phyloP scores from a whole-genome alignment of 192 early-diverging fungal species.

The Linnemannia schmuckeri region DNA sequence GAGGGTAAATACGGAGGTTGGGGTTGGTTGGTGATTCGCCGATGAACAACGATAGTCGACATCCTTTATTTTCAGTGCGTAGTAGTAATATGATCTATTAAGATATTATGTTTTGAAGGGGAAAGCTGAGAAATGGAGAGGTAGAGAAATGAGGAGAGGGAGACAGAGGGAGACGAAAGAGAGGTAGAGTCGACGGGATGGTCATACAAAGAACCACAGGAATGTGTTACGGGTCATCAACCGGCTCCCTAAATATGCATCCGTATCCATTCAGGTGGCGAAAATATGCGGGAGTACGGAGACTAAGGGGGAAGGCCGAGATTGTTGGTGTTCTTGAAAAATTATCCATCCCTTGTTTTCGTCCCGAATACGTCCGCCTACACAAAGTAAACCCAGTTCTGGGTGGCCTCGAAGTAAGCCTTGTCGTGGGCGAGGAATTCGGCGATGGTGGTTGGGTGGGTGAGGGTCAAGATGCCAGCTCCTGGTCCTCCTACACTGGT shows the following conservation, averaged over 20 bases:
- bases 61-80: background rate
- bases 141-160: background rate
- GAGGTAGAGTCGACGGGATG: background rate
- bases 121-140: background rate
- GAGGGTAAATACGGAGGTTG: background rate
- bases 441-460: slow-evolving; percentile 20
- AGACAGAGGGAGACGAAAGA: background rate
- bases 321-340: background rate
- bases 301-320: background rate
- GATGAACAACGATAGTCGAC: background rate
- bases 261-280: no score
- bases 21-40: background rate
- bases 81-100: background rate
- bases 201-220: background rate
- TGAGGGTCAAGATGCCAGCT: slow-evolving; percentile 56
- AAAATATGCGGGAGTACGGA: background rate
- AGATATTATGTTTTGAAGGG: background rate
- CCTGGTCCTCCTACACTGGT: slow-evolving; percentile 80
- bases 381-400: slow-evolving; percentile 45
- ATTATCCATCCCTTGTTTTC: background rate
- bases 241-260: background rate
- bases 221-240: background rate
- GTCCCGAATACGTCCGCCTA: background rate
- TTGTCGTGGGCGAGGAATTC: slow-evolving; percentile 46
- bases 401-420: slow-evolving; percentile 20